Conservation (phyloP, 1,284 basidiomycete genomes). For the Dichomitus squalens region DNA sequence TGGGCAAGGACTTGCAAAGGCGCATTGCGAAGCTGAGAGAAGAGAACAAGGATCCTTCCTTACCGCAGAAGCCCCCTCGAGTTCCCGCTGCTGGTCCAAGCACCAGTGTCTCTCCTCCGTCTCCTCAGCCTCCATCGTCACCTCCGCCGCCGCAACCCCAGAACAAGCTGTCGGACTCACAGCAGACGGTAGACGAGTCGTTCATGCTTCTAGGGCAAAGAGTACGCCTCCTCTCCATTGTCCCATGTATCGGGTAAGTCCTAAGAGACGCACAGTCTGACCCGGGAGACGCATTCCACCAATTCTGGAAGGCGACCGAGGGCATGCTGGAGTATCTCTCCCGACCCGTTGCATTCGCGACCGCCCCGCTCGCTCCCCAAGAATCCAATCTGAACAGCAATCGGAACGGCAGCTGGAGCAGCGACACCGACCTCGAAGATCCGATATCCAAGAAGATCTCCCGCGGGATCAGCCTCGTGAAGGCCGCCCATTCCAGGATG, state of each 20-base stretch:
- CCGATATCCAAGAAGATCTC: conserved; percentile 40
- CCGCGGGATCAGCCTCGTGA: conserved; percentile 32
- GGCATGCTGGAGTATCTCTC: conserved; percentile 80
- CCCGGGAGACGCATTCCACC: conserved; percentile 74
- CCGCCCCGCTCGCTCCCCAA: conserved; percentile 62
- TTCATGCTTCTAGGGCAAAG: conserved; percentile 82
- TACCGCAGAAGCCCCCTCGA: conserved; percentile 42
- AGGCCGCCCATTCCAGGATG: conserved; percentile 35
- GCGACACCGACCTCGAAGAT: conserved; percentile 68
- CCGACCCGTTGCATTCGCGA: conserved; percentile 84
- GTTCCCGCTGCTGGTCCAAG: conserved; percentile 21
- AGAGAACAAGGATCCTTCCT: conserved; percentile 72
- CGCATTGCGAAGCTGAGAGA: conserved; percentile 67
- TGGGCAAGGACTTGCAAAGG: conserved; percentile 67
- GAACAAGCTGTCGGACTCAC: conserved; percentile 61
- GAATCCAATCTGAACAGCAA: conserved; percentile 29
- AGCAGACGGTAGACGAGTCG: conserved; percentile 77
- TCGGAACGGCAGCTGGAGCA: conserved; percentile 54
- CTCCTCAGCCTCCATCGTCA: conserved; percentile 38
- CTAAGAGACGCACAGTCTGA: conserved; percentile 27
- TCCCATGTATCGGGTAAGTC: not conserved
- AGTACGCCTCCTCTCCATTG: conserved; percentile 36
- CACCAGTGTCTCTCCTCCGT: conserved; percentile 22
- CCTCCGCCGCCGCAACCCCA: conserved; percentile 41
- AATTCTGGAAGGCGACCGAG: conserved; percentile 84